Percentiles rank a stretch among this genome's conserved stretches.
Conservation (phyloP, 164 flowering plant genomes). For the Nymphaea colorata region DNA sequence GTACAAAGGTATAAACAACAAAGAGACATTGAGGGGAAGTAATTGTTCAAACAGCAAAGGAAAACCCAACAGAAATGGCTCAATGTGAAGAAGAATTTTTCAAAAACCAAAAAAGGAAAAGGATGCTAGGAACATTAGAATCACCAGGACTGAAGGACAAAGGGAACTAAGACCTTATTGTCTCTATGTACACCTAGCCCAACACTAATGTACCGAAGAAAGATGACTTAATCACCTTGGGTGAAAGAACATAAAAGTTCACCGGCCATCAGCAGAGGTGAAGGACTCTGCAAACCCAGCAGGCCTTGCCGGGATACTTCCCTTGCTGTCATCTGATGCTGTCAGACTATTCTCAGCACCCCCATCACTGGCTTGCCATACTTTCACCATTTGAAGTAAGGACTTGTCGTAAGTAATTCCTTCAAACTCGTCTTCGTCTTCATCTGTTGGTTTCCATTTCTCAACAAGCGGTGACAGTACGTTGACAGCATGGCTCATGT, state of each 20-base stretch:
- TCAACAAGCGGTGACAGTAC: constrained; percentile 18
- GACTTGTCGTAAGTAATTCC: constrained; percentile 10
- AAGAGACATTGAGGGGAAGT: too few species aligned
- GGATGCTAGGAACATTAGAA: too few species aligned
- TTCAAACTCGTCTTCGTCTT: constrained; percentile 8
- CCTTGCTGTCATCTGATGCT: constrained; percentile 48
- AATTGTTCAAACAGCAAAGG: too few species aligned
- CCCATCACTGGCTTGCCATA: constrained; percentile 14
- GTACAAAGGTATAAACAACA: too few species aligned
- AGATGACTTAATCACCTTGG: not conserved
- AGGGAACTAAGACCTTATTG: too few species aligned
- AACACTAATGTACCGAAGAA: constrained; percentile 2
- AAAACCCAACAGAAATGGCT: too few species aligned
- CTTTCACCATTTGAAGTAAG: constrained; percentile 14
- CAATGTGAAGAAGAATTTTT: too few species aligned
- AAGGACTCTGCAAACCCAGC: constrained; percentile 61
- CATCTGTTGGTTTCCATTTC: constrained; percentile 16
- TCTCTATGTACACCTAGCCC: constrained; percentile 7
- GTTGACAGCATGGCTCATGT: constrained; percentile 21
- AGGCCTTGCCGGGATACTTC: constrained; percentile 65
- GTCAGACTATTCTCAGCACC: not conserved
- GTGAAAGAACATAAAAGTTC: not conserved
- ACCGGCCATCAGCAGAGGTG: constrained; percentile 55
- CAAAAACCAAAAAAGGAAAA: too few species aligned
- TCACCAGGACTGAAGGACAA: too few species aligned